phyloP scores from a whole-genome alignment of 345 rosid genomes.

The Brassica juncea region DNA sequence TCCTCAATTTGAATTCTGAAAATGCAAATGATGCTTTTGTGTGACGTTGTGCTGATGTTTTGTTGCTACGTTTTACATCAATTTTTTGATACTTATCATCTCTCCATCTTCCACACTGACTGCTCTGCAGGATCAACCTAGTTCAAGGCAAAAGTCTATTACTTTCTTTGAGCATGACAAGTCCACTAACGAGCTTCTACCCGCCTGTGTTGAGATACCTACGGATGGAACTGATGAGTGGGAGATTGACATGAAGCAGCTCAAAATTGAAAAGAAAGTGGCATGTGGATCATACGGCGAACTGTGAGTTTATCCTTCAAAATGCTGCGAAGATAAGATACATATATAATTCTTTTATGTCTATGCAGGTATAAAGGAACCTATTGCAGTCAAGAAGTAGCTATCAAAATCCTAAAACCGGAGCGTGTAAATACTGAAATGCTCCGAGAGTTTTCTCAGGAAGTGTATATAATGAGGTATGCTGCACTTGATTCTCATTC shows the following conservation, averaged over 20 bases:
- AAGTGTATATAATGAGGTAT: slow-evolving; percentile 95
- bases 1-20: background rate
- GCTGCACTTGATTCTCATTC: slow-evolving; percentile 25
- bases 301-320: slow-evolving; percentile 57
- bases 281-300: slow-evolving; percentile 91
- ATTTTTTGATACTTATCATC: slow-evolving; percentile 23
- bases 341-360: background rate
- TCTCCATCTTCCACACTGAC: slow-evolving; percentile 41
- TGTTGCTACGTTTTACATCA: slow-evolving; percentile 30
- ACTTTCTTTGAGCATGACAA: slow-evolving; percentile 49
- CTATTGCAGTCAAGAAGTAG: slow-evolving; percentile 95
- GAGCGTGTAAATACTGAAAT: slow-evolving; percentile 74
- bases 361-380: slow-evolving; percentile 74
- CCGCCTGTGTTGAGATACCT: slow-evolving; percentile 76
- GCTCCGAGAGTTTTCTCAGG: slow-evolving; percentile 89
- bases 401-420: slow-evolving; percentile 85
- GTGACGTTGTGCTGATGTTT: slow-evolving; percentile 16
- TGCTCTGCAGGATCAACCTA: slow-evolving; percentile 63
- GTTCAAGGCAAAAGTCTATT: slow-evolving; percentile 48
- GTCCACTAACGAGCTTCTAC: slow-evolving; percentile 47
- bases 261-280: slow-evolving; percentile 70
- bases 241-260: slow-evolving; percentile 84
- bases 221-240: slow-evolving; percentile 93
- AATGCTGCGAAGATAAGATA: background rate
- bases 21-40: slow-evolving; percentile 24